Evolutionary conservation across 768 basidiomycete species (phyloP).

Genomic region (Leucocoprinus sp.): DNA sequence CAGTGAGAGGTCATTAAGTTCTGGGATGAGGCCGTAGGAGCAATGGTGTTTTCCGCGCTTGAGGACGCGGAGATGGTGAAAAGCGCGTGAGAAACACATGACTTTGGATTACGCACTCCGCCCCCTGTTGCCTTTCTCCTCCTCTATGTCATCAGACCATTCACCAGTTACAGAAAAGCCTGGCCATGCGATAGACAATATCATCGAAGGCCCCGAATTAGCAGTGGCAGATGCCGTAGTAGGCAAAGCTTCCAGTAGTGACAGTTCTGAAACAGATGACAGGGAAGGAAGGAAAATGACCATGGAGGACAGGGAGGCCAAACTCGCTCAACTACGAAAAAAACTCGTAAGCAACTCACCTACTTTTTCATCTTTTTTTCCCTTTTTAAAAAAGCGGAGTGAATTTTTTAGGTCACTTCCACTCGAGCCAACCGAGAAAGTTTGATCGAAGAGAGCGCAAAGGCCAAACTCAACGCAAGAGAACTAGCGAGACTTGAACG

Average conservation of each 20-base stretch:
- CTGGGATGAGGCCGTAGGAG: no score
- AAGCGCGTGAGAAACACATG: no score
- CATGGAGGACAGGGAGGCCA: constrained; percentile 69
- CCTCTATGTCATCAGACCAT: not conserved
- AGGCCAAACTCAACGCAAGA: constrained; percentile 64
- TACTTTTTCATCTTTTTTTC: not conserved
- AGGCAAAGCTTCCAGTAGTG: constrained; percentile 14
- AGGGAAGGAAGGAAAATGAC: constrained; percentile 28
- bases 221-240: constrained; percentile 15
- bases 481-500: constrained; percentile 81
- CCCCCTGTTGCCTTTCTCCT: no score
- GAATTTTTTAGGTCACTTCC: constrained; percentile 53
- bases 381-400: constrained; percentile 6
- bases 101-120: no score
- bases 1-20: no score
- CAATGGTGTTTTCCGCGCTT: no score
- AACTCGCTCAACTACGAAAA: constrained; percentile 66
- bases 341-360: constrained; percentile 58
- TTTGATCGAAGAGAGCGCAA: constrained; percentile 77
- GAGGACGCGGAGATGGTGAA: no score
- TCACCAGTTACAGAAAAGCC: constrained; percentile 15
- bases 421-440: constrained; percentile 79
- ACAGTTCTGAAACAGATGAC: constrained; percentile 14
- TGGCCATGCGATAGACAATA: constrained; percentile 17
- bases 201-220: constrained; percentile 8